Base-by-base conservation (phyloP, 768 basidiomycete genomes). In the Dacryopinax spathularia region DNA sequence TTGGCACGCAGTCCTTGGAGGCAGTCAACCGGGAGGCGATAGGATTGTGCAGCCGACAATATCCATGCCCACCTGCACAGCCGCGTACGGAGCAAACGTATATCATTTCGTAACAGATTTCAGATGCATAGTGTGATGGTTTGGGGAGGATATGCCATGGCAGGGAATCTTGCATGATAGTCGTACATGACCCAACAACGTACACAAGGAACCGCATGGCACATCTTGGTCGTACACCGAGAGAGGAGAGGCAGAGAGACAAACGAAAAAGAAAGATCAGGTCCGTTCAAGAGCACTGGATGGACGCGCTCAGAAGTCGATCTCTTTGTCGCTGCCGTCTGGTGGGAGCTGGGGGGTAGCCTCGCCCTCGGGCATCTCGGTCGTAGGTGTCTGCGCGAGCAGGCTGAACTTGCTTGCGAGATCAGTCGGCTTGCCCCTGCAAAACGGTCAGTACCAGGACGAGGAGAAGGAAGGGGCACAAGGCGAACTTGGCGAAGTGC, bases 401-500 rank as follows among this genome's bases (percentile, higher is more conserved):
- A 56, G 25, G 48, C 48, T 56, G 48, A 56, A 56, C 48, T 56
- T 56, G 48, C 31, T 56, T 6, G 48, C 48, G 5, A 56, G 48
- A 56, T 56, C 48, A 7, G 48, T 56, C 10, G 48, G 48, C 48
- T 56, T 56, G 22, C 48, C 48, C 48, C 48, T 56, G 3, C 9
- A 31, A 9, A 29, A 4, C 3, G 4, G 29, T 56, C 9, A 56
- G 48, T 5, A 56, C 25, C 48, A 41, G 22, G 18, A 56, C 25
- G n/a, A 27, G 25, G 9, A 9, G 25, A 5, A 3, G 4, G 31
- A 9, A 9, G 29, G n/a, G 48, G 31, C 25, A 56, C 15, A 36
- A 43, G 15, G 78, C 86, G 35, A 67, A 95, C 95, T 91, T 96
- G 64, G 74, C 78, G 72, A 96, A 98, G 70, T 91, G 91, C 75